Conservation (phyloP, 176 grass and related monocot genomes). For the Zoysia pacifica region DNA sequence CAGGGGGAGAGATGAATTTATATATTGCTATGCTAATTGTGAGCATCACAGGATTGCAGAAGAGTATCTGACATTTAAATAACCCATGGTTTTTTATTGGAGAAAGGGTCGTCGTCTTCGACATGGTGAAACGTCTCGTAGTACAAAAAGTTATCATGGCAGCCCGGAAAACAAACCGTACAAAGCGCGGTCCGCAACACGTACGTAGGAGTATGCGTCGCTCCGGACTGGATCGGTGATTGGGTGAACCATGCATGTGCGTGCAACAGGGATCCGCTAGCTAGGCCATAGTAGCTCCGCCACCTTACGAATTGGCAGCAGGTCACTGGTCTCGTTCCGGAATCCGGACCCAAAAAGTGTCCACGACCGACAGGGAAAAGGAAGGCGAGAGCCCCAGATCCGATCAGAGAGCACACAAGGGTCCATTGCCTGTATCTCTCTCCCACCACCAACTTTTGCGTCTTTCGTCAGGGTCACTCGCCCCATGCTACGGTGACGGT, state of each 20-base stretch:
- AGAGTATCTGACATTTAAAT: no score
- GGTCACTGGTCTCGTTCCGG: slow-evolving; percentile 23
- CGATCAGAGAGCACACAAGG: slow-evolving; percentile 6
- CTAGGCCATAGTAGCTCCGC: slow-evolving; percentile 8
- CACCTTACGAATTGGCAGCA: slow-evolving; percentile 25
- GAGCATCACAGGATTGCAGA: no score
- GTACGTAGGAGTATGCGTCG: no score
- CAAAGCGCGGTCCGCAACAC: neutral
- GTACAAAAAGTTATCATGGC: neutral
- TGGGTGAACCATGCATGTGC: slow-evolving; percentile 39
- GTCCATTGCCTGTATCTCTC: neutral
- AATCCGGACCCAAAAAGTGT: neutral
- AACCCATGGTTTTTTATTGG: no score
- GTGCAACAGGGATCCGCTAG: neutral
- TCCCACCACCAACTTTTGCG: neutral
- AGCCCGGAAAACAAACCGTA: neutral
- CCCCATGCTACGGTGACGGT: slow-evolving; percentile 1
- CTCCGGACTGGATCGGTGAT: slow-evolving; percentile 12
- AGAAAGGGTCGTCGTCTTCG: no score
- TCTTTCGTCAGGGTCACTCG: no score
- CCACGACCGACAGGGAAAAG: slow-evolving; percentile 21
- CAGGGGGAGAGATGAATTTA: no score
- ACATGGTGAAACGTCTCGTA: neutral
- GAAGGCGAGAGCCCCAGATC: slow-evolving; percentile 23
- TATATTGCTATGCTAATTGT: no score